phyloP scores from a whole-genome alignment of 75 land plant genomes.

The Picea sitchensis region DNA sequence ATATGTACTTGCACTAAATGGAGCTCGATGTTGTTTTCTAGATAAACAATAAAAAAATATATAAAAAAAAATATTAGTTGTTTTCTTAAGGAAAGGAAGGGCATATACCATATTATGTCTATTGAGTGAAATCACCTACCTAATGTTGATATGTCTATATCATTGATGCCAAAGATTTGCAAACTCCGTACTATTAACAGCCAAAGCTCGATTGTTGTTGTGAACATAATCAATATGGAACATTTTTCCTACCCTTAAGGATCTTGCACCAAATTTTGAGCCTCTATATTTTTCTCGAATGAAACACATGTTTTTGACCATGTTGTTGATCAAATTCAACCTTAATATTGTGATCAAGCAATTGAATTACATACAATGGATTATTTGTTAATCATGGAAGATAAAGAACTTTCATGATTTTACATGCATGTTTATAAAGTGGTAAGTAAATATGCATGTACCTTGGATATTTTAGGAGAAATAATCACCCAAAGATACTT shows the following conservation, averaged over 20 bases:
- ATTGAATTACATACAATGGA: not conserved
- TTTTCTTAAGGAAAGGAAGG: not conserved
- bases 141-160: not conserved
- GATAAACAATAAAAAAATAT: too few relatives aligned
- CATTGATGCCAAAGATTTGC: not conserved
- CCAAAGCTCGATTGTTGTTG: too few relatives aligned
- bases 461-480: not conserved
- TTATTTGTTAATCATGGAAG: not conserved
- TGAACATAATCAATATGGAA: not conserved
- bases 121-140: not conserved
- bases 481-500: not conserved
- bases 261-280: not conserved
- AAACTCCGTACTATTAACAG: not conserved
- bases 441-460: not conserved
- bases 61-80: not conserved
- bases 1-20: not conserved
- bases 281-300: not conserved
- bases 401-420: not conserved
- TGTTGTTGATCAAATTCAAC: not conserved
- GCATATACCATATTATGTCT: not conserved
- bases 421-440: not conserved
- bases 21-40: not conserved
- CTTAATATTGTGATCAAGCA: not conserved
- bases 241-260: not conserved
- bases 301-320: not conserved